Base-by-base conservation (phyloP, 768 basidiomycete genomes). In the Mycena rebaudengoi region DNA sequence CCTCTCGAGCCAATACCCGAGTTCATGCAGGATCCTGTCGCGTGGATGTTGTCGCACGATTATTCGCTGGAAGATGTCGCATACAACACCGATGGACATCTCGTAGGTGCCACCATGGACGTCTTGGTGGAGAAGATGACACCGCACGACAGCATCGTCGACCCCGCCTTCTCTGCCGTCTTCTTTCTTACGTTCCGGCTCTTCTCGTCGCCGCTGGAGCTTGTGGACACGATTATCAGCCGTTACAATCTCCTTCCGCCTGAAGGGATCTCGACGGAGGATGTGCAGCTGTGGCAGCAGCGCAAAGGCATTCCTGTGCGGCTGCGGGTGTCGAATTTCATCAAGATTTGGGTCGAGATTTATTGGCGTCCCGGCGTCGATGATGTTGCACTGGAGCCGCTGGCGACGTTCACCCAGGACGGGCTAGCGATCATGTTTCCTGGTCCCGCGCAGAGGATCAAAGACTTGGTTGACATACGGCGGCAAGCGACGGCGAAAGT, bases 81-180 rank as follows among this genome's bases (percentile, higher is more conserved):
- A 5, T 96, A 95, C 81, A 98, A 96, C 74, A 84, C 85, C 44
- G 96, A 99, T 13, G 96, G 96, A 3, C 86, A 88, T 66, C 88
- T 99, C 20, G 91, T 96, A 11, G 96, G 95, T 23, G 98, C 95
- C 2, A 95, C 95, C 5, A 81, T 99, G 64, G 84, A 85, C 18
- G 96, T 91, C 1, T 82, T 99, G 41, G 91, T 99, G n/a, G 96
- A 97, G 79, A 96, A 95, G 79, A 92, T 99, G 90, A 97, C 97
- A 20, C 95, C 96, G 5, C 94, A 98, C 72, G 95, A 95, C 72
- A 90, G 89, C 60, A 86, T 96, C 43, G 94, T 95, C 56, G 96
- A 98, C 71, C 82, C 92, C 18, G 87, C 89, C 0, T 96, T 98
- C 75, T 86, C 91, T 14, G 87, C 90, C 5, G 91, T 96, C 29